Evolutionary conservation across 495 filamentous ascomycete species (phyloP).

Genomic region (Chlorociboria aeruginascens): DNA sequence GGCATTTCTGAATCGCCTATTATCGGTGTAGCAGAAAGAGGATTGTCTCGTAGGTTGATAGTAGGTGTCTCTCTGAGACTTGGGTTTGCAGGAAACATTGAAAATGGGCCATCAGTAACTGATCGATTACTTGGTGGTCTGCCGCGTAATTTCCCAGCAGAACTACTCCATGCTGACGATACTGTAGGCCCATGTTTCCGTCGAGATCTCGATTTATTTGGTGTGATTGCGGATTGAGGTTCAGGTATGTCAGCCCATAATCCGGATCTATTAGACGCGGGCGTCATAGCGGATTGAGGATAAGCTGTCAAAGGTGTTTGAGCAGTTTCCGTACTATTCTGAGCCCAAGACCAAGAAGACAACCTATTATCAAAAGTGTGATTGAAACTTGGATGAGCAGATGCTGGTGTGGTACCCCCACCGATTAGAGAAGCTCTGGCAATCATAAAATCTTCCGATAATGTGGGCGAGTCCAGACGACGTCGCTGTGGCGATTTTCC

Average conservation of each 20-base stretch:
- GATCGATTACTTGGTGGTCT: conserved; percentile 73
- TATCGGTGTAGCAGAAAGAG: conserved; percentile 22
- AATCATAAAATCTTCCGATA: conserved; percentile 40
- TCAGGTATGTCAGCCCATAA: conserved; percentile 40
- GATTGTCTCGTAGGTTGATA: conserved; percentile 19
- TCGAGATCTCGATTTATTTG: conserved; percentile 45
- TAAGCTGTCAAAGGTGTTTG: conserved; percentile 55
- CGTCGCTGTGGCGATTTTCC: conserved; percentile 43
- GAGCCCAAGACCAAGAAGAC: conserved; percentile 20
- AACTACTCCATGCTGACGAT: conserved; percentile 73
- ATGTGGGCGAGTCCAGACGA: conserved; percentile 51
- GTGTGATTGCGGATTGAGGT: conserved; percentile 59
- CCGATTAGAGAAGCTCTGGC: conserved; percentile 13
- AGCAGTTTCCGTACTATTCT: conserved; percentile 21
- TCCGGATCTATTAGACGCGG: conserved; percentile 32
- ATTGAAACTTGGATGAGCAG: conserved; percentile 30
- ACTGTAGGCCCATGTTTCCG: conserved; percentile 86
- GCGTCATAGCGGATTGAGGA: conserved; percentile 73
- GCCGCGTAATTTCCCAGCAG: conserved; percentile 57
- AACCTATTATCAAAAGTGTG: conserved; percentile 12
- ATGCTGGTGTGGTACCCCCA: conserved; percentile 25
- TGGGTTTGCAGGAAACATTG: conserved; percentile 71
- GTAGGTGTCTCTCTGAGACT: conserved; percentile 23
- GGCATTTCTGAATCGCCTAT: conserved; percentile 16
- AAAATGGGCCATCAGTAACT: conserved; percentile 67